Percentiles rank a stretch among this genome's conserved stretches.
Conservation (phyloP, 768 basidiomycete species). For the Tubosaeta sp. region DNA sequence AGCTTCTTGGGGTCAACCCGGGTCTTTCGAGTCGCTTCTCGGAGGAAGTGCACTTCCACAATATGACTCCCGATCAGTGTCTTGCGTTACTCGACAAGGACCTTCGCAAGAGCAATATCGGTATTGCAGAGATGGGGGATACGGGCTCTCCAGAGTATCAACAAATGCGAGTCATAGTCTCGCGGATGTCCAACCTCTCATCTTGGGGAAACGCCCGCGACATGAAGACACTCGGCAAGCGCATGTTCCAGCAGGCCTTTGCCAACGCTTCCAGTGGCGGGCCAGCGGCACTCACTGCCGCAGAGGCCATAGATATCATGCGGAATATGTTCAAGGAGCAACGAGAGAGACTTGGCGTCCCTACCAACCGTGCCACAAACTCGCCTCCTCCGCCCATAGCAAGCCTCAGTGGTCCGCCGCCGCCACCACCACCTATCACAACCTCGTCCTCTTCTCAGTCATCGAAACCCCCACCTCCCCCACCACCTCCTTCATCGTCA, state of each 20-base stretch:
- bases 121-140: constrained; percentile 30
- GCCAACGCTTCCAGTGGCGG: background rate
- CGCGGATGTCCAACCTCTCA: constrained; percentile 39
- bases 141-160: background rate
- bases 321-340: constrained; percentile 20
- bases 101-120: constrained; percentile 42
- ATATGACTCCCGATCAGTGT: constrained; percentile 49
- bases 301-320: constrained; percentile 30
- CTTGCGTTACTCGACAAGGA: constrained; percentile 46
- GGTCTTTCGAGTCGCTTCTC: constrained; percentile 69
- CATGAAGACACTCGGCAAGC: constrained; percentile 43
- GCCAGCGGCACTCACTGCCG: constrained; percentile 14
- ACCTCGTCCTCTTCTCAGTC: constrained; percentile 17
- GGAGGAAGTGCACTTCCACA: constrained; percentile 50
- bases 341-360: constrained; percentile 24
- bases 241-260: background rate
- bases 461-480: constrained; percentile 15
- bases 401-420: constrained; percentile 16
- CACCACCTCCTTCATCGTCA: constrained; percentile 5
- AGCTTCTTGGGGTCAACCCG: constrained; percentile 52
- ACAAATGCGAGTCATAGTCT: constrained; percentile 18
- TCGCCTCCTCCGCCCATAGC: constrained; percentile 15
- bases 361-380: constrained; percentile 4
- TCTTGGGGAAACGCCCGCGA: constrained; percentile 74
- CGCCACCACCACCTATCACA: constrained; percentile 19